A percentile compares a stretch with the other conserved stretches of the same genome.
Evolutionary conservation across 768 basidiomycete species (phyloP).

Genomic region (Cantharellus anzutake): DNA sequence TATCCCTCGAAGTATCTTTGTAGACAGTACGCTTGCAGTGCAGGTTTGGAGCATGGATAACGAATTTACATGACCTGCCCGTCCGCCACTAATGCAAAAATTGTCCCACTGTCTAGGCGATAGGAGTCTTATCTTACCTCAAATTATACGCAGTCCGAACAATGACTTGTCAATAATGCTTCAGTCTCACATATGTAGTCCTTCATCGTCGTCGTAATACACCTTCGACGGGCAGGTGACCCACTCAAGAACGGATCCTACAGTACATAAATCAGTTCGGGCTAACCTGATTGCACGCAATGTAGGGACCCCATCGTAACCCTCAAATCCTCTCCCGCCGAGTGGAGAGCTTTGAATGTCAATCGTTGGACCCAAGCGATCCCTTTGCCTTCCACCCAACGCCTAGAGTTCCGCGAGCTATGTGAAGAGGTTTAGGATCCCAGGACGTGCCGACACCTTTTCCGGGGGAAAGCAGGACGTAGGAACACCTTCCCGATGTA

Average conservation of each 20-base stretch:
- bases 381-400: conserved; percentile 30
- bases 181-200: no score
- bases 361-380: conserved; percentile 53
- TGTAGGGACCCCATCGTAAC: not conserved
- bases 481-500: not conserved
- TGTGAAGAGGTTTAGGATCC: conserved; percentile 42
- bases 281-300: not conserved
- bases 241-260: conserved; percentile 65
- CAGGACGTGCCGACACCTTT: conserved; percentile 63
- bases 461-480: conserved; percentile 14
- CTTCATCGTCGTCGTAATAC: conserved; percentile 22
- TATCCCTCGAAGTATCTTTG: conserved; percentile 26
- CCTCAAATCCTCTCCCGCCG: conserved; percentile 30
- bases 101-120: no score
- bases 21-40: not conserved
- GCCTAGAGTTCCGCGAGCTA: conserved; percentile 23
- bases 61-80: no score
- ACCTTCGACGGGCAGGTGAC: no score
- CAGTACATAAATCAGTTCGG: conserved; percentile 32
- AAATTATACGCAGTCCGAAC: no score
- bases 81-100: no score
- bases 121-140: no score
- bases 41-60: no score
- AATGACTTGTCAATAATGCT: no score
- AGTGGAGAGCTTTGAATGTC: conserved; percentile 40